These are phyloP conservation scores for Ustulina deusta DNA, from an alignment of 2,329 filamentous ascomycete genomes.

Conservation along the genomic window DNA sequence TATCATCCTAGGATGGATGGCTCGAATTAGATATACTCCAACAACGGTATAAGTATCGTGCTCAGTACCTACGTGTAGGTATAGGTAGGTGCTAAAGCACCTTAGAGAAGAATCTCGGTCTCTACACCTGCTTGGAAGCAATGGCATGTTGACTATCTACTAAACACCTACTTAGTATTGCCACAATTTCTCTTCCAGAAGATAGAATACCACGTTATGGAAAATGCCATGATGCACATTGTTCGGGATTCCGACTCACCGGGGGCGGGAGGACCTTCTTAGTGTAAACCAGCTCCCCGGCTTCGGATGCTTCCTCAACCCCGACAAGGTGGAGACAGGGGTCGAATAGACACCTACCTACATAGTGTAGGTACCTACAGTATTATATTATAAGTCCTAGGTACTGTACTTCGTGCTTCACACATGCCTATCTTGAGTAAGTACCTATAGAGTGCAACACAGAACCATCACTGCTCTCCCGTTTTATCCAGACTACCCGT, in stretches of 20 bases:
- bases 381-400: no score
- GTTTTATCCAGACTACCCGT: no score
- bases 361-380: no score
- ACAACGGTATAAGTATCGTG: background rate
- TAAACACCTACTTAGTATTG: background rate
- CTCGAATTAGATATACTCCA: constrained; percentile 22
- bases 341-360: background rate
- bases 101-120: constrained; percentile 1
- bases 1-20: constrained; percentile 7
- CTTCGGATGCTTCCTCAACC: constrained; percentile 30
- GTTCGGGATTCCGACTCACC: constrained; percentile 15
- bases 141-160: background rate
- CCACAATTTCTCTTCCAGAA: background rate
- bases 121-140: background rate
- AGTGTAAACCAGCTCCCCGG: constrained; percentile 17
- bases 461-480: no score
- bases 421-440: no score
- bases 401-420: background rate
- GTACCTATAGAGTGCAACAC: no score
- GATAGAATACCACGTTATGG: background rate
- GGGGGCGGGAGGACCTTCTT: background rate
- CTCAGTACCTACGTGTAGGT: background rate
- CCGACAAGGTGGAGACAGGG: constrained; percentile 24
- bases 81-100: background rate
- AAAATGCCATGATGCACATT: constrained; percentile 14